Evolutionary conservation across 768 basidiomycete species (phyloP).

Genomic region (Mrakia frigida): DNA sequence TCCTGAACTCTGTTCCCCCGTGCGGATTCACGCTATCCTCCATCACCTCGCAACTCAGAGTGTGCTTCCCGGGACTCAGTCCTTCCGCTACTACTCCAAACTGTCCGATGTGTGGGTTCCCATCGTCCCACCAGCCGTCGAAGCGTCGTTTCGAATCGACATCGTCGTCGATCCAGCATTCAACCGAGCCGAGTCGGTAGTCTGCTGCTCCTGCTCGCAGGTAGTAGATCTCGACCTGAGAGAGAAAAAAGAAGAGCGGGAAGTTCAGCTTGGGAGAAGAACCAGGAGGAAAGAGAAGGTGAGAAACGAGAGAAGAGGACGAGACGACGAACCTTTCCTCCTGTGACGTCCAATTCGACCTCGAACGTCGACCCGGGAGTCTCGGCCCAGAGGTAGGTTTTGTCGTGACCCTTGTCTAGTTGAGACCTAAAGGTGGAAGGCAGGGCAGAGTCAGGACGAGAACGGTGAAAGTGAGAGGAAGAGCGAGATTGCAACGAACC

Average conservation of each 20-base stretch:
- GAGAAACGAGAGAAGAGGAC: neutral
- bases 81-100: neutral
- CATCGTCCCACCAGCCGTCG: conserved; percentile 13
- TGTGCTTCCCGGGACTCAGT: too few species aligned
- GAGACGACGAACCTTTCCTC: neutral
- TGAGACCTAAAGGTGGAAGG: neutral
- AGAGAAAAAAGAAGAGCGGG: neutral
- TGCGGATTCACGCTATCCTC: too few species aligned
- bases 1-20: too few species aligned
- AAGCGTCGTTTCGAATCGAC: neutral
- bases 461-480: neutral
- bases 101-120: conserved; percentile 5
- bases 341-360: conserved; percentile 4
- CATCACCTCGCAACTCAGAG: too few species aligned
- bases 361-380: neutral
- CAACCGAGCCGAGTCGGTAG: neutral
- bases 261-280: neutral
- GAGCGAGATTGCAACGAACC: neutral
- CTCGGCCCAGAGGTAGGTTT: conserved; percentile 5
- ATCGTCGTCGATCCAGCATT: conserved; percentile 5
- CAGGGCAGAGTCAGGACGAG: neutral
- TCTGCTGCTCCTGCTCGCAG: neutral
- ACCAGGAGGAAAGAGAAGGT: neutral
- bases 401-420: neutral
- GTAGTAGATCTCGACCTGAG: conserved; percentile 9